Percentiles rank a stretch among this genome's conserved stretches.
Evolutionary conservation across 257 asterid genomes (phyloP).

Genomic region (Avicennia marina): DNA sequence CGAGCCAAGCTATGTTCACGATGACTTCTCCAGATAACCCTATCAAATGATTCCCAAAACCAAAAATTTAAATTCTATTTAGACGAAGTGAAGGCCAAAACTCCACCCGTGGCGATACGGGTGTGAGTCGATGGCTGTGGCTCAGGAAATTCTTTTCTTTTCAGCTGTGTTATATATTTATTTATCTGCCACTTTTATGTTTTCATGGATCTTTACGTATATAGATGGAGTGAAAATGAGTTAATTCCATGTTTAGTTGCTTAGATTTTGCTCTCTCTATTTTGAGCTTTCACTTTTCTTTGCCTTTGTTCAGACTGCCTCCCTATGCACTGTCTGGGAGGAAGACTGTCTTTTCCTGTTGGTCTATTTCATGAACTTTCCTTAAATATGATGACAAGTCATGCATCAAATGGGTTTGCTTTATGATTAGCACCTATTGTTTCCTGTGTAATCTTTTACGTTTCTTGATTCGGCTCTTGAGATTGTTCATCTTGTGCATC

Average conservation of each 20-base stretch:
- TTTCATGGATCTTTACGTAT: conserved; percentile 14
- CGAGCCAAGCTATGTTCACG: conserved; percentile 43
- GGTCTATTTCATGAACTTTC: conserved; percentile 35
- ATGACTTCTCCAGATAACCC: conserved; percentile 43
- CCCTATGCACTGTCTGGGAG: conserved; percentile 8
- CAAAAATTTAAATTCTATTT: background rate
- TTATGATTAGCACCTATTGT: conserved; percentile 19
- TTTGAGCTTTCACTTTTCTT: conserved; percentile 31
- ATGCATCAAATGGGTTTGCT: conserved; percentile 17
- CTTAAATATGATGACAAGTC: conserved; percentile 13
- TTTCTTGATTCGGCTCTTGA: too few species aligned
- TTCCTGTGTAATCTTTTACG: conserved; percentile 19
- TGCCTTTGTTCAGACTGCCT: conserved; percentile 5
- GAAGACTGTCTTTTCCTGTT: conserved; percentile 25
- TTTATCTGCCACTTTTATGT: background rate
- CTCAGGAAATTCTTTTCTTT: conserved; percentile 25
- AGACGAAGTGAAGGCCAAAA: background rate
- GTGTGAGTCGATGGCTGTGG: conserved; percentile 17
- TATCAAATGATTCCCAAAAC: too few species aligned
- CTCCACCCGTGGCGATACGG: background rate
- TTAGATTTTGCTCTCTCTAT: too few species aligned
- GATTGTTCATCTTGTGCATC: too few species aligned
- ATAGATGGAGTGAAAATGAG: too few species aligned
- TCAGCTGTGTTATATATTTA: conserved; percentile 19
- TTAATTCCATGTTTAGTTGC: too few species aligned